Evolutionary conservation across 768 basidiomycete genomes (phyloP).

Genomic region (Auricularia sp.): DNA sequence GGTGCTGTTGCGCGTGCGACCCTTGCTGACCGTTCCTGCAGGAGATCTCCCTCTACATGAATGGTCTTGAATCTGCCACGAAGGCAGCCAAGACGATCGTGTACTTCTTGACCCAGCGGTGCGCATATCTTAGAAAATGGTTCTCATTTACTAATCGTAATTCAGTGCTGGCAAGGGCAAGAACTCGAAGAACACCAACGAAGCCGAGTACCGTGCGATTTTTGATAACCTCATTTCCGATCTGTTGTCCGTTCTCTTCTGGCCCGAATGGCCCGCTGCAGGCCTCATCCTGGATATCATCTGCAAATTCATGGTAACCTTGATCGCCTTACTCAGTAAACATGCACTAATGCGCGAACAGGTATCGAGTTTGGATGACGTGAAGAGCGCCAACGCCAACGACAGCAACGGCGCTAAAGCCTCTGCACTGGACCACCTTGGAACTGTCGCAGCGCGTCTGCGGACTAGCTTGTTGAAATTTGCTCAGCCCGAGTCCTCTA

Average conservation of each 20-base stretch:
- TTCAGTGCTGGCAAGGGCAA: slow-evolving; percentile 77
- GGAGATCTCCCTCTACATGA: slow-evolving; percentile 64
- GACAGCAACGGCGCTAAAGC: slow-evolving; percentile 83
- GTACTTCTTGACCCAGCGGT: slow-evolving; percentile 64
- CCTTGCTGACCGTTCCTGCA: slow-evolving; percentile 17
- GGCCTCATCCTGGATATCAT: slow-evolving; percentile 69
- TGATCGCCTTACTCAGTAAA: neutral
- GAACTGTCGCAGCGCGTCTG: slow-evolving; percentile 80
- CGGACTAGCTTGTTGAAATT: slow-evolving; percentile 45
- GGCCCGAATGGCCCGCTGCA: slow-evolving; percentile 98
- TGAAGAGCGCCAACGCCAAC: slow-evolving; percentile 49
- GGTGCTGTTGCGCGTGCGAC: neutral
- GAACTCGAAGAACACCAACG: slow-evolving; percentile 81
- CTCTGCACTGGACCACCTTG: slow-evolving; percentile 87
- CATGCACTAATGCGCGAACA: slow-evolving; percentile 19
- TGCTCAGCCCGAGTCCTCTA: slow-evolving; percentile 20
- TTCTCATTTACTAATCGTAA: neutral
- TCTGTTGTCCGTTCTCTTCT: slow-evolving; percentile 76
- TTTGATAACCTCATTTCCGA: slow-evolving; percentile 89
- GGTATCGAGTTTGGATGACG: slow-evolving; percentile 77
- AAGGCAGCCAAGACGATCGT: slow-evolving; percentile 81
- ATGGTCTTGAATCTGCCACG: slow-evolving; percentile 70
- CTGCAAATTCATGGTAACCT: slow-evolving; percentile 73
- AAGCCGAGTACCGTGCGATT: slow-evolving; percentile 87
- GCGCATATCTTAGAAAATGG: neutral